Evolutionary conservation across 441 rosid species (phyloP), one percentile per base, ranked within the genome.

Genomic region (Bruguiera hainesii): DNA sequence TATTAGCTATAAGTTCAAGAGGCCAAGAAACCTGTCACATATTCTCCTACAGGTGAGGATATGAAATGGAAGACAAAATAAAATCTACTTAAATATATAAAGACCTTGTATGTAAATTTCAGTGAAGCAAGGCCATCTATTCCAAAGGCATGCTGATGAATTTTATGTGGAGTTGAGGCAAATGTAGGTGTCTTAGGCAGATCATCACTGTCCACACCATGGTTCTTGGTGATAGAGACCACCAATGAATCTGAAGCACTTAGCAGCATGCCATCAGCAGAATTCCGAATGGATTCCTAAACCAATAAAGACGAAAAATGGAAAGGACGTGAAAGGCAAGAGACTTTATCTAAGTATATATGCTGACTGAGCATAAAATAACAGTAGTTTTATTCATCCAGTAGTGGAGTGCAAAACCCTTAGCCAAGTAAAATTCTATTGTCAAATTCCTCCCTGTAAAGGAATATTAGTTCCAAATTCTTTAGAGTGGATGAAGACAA

Each of bases 211-310:
- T 79, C 92, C 69, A 55, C 62, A 72, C 69, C 84, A 58, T 74
- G 79, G 73, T 72, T 87, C 73, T 82, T 80, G 70, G 87, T 73
- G 77, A 88, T 80, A 52, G 90, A 85, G 57, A 86, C 93, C 76
- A 86, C 87, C 80, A 91, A 81, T 39, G 93, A 84, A 79, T 91
- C 96, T 58, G 99, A 93, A 79, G 91, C 76, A 76, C 85, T 85
- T 71, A 95, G 77, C 68, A 95, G 74, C 75, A 70, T 78, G 72
- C 90, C 86, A 81, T 95, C 99, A 75, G 99, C 86, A 39, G 99
- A 91, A 73, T 95, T 95, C 76, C 95, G 77, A 65, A 95, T 86
- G 69, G 99, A 95, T 79, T 91, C 98, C 99, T 95, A 85, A 75
- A 69, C 58, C 60, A 51, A 64, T 42, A 52, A 63, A 63, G 46